Evolutionary conservation across 108 stramenopile genomes (phyloP).

Genomic region (Nitzschia inconspicua): DNA sequence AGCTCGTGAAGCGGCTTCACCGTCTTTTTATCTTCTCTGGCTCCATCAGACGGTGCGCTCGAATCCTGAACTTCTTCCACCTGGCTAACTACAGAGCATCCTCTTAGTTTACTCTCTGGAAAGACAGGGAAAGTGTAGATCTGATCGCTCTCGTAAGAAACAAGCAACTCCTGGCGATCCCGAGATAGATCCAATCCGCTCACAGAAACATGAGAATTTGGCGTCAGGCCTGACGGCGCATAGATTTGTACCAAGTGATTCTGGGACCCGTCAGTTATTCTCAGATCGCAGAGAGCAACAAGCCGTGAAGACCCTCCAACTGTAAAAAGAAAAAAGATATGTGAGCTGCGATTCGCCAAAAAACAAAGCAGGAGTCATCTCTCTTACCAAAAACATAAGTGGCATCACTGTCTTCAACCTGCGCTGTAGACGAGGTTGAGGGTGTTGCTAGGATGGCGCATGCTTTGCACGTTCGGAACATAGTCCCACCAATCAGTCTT

Average conservation of each 20-base stretch:
- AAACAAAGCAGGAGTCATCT: neutral
- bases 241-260: conserved; percentile 37
- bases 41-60: neutral
- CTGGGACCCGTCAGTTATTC: conserved; percentile 48
- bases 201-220: conserved; percentile 48
- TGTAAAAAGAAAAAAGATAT: neutral
- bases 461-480: conserved; percentile 49
- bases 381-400: conserved; percentile 70
- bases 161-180: conserved; percentile 62
- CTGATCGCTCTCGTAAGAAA: conserved; percentile 83
- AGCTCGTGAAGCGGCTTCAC: conserved; percentile 45
- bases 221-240: conserved; percentile 34
- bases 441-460: conserved; percentile 46
- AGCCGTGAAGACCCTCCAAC: conserved; percentile 55
- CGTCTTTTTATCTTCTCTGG: neutral
- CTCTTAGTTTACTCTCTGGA: conserved; percentile 27
- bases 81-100: conserved; percentile 38
- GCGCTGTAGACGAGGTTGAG: neutral
- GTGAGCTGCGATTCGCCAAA: neutral
- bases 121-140: conserved; percentile 80
- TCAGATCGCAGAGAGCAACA: conserved; percentile 70
- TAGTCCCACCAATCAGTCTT: conserved; percentile 32
- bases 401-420: conserved; percentile 41
- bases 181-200: conserved; percentile 74
- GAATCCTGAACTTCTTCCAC: conserved; percentile 3